Evolutionary conservation across 169 alveolate genomes (phyloP), one percentile per base, ranked within the genome.

Genomic region (Perkinsus chesapeaki): DNA sequence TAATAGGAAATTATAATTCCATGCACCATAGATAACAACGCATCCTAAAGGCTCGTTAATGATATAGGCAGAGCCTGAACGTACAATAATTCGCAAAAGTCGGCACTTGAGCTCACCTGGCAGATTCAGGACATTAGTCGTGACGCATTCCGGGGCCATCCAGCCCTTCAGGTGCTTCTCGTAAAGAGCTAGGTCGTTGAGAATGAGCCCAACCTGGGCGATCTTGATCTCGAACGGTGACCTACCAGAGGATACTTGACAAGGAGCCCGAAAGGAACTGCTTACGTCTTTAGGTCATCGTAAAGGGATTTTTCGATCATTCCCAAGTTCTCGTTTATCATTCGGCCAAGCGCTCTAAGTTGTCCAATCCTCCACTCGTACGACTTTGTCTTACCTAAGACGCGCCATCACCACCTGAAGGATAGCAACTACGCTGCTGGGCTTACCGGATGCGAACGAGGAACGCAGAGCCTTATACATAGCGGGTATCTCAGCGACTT

Each of bases 1-100:
- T n/a, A 97, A 96, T 36, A 96, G 91, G 91, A 94, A 95, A 3
- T 97, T 98, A 91, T 96, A 96, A 92, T 97, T 97, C 98, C 99
- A 97, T 39, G 98, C 96, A 1, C 97, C 97, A 73, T 96, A 95
- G 23, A 97, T 95, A 39, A 97, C 93, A 36, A 95, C 96, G 37
- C 96, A 97, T 3, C 99, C 98, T 37, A 90, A 94, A 3, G 98
- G 98, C 91, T 97, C 98, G 34, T 96, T 97, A 12, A 94, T 91
- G 9, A 97, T 93, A 48, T 96, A 94, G 39, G 96, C 91, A 72
- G 92, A 91, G 20, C 96, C 96, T 43, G 60, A 43, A 43, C 60
- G 60, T 16, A 16, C 16, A 9, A 43, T 16, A 43, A 16, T 9
- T 9, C 16, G 23, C 23, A 16, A 9, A 43, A 5, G 60, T 43